Percentiles rank a stretch among this genome's conserved stretches.
Conservation (phyloP, 306 rosid species). For the Herpetospermum pedunculosum region DNA sequence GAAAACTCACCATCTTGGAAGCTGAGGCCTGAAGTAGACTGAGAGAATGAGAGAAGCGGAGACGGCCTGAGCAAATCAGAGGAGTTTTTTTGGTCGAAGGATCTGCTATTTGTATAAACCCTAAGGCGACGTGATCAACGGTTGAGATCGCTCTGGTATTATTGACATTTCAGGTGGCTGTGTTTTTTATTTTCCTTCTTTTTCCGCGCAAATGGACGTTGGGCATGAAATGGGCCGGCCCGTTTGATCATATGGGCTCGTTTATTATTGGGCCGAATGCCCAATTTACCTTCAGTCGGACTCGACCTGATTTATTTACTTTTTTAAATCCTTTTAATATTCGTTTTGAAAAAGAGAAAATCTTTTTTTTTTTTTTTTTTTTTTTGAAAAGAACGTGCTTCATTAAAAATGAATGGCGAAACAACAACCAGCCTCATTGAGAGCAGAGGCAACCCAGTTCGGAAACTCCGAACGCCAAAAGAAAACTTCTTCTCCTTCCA, state of each 20-base stretch:
- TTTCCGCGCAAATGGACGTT: not conserved
- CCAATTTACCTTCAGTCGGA: not conserved
- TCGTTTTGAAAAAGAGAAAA: no score
- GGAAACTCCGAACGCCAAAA: no score
- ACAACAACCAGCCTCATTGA: no score
- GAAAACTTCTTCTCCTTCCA: no score
- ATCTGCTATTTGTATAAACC: not conserved
- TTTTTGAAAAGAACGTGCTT: no score
- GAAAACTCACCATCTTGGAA: slow-evolving; percentile 6
- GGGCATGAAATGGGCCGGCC: not conserved
- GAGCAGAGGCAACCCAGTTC: no score
- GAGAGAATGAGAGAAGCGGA: not conserved
- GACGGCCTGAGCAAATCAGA: slow-evolving; percentile 1
- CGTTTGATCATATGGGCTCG: not conserved
- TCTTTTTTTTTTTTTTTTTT: no score
- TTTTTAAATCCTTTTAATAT: no score
- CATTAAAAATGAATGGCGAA: no score
- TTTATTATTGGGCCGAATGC: not conserved
- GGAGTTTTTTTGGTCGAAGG: not conserved
- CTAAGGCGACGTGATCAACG: slow-evolving; percentile 1
- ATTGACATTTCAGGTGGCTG: not conserved
- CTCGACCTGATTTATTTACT: no score
- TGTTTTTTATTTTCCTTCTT: not conserved
- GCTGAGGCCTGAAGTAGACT: not conserved
- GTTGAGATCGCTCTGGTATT: not conserved